Percentiles rank a stretch among this genome's conserved stretches.
Evolutionary conservation across 78 protist species (phyloP).

Genomic region (Dictyostelium capitatum): DNA sequence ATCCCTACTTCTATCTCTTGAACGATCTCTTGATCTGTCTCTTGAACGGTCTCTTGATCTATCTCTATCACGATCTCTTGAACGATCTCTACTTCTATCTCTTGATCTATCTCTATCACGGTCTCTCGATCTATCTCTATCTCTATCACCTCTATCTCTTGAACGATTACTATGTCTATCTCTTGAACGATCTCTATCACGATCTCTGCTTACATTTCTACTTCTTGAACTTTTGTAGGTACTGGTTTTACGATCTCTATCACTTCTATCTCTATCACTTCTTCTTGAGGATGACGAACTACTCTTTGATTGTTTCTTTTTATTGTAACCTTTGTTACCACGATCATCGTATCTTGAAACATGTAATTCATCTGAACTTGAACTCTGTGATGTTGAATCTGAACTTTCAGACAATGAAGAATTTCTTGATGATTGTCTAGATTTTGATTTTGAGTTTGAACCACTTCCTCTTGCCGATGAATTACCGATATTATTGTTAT

Average conservation of each 20-base stretch:
- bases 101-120: constrained; percentile 14
- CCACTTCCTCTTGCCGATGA: not conserved
- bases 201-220: constrained; percentile 20
- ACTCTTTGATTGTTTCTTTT: constrained; percentile 18
- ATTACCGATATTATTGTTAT: not conserved
- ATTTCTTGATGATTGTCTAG: constrained; percentile 58
- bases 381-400: constrained; percentile 17
- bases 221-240: not conserved
- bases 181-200: constrained; percentile 20
- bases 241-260: not conserved
- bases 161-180: constrained; percentile 46
- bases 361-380: constrained; percentile 59
- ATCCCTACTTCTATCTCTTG: constrained; percentile 24
- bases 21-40: constrained; percentile 40
- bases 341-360: constrained; percentile 18
- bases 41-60: not conserved
- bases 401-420: constrained; percentile 51
- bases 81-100: constrained; percentile 47
- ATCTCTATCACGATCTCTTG: constrained; percentile 12
- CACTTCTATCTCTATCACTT: constrained; percentile 15
- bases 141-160: constrained; percentile 38
- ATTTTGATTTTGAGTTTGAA: not conserved
- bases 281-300: not conserved
- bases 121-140: not conserved
- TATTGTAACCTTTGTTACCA: not conserved